Conservation (phyloP, 495 filamentous ascomycete genomes). For the Echria macrotheca region DNA sequence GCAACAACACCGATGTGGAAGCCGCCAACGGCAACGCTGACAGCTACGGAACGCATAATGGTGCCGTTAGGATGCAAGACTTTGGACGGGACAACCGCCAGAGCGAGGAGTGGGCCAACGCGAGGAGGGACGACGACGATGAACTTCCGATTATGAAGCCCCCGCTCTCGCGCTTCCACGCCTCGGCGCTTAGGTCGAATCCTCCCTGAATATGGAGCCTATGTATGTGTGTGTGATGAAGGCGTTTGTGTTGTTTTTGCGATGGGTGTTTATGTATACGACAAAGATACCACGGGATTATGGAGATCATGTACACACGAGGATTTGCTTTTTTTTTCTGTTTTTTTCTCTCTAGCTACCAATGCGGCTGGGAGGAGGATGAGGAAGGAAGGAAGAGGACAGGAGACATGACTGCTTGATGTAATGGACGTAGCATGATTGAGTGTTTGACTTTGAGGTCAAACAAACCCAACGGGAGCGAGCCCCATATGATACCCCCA, state of each 20-base stretch:
- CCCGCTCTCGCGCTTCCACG: not conserved
- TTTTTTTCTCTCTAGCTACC: not conserved
- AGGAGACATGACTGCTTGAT: no score
- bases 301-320: no score
- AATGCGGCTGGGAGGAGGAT: not conserved
- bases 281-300: not conserved
- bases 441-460: no score
- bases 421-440: no score
- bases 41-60: no score
- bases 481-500: no score
- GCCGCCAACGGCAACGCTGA: not conserved
- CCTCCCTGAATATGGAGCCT: not conserved
- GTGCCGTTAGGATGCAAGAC: not conserved
- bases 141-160: slow-evolving; percentile 11
- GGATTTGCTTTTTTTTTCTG: not conserved
- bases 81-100: not conserved
- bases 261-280: not conserved
- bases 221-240: no score
- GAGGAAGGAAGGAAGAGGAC: no score
- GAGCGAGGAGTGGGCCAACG: not conserved
- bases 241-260: no score
- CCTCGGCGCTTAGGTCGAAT: not conserved
- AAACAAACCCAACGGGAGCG: no score
- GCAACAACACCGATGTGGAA: not conserved
- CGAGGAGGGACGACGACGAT: slow-evolving; percentile 4